These are phyloP conservation scores for Raffaelea ambrosiae DNA, from an alignment of 2,329 filamentous ascomycete genomes.

Conservation along the genomic window DNA sequence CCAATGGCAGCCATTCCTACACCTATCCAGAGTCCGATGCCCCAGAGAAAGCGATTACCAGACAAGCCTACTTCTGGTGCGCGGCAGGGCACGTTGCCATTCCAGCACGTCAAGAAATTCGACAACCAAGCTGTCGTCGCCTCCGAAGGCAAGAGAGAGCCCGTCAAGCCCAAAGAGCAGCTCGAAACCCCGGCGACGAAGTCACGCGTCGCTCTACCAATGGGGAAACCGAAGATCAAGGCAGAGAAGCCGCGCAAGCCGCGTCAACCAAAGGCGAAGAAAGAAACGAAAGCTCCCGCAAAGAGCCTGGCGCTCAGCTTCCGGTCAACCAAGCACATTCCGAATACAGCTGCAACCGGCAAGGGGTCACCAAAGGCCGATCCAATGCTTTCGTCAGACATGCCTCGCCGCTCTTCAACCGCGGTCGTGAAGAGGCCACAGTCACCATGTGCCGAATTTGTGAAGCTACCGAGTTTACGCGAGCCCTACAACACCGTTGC, in stretches of 20 bases:
- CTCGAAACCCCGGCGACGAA: background rate
- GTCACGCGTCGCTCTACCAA: background rate
- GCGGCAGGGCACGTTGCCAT: conserved; percentile 45
- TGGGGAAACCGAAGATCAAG: conserved; percentile 13
- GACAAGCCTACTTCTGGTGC: conserved; percentile 23
- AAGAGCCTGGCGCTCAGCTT: conserved; percentile 29
- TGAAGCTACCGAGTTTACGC: background rate
- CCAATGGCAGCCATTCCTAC: conserved; percentile 44
- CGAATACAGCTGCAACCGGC: too few relatives aligned
- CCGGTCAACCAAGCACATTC: conserved; percentile 31
- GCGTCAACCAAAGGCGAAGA: conserved; percentile 24
- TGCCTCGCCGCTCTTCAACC: background rate
- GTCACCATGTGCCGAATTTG: too few relatives aligned
- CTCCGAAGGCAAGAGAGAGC: background rate
- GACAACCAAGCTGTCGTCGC: background rate
- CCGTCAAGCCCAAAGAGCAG: background rate
- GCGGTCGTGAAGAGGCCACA: background rate
- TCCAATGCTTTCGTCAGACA: background rate
- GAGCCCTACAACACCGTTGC: background rate
- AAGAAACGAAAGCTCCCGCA: conserved; percentile 15
- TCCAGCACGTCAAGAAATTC: conserved; percentile 19
- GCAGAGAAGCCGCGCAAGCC: conserved; percentile 13
- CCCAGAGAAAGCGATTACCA: conserved; percentile 27
- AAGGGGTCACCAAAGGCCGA: too few relatives aligned
- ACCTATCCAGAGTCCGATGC: conserved; percentile 47